phyloP scores from a whole-genome alignment of 768 basidiomycete genomes.

The Kwoniella botswanensis region DNA sequence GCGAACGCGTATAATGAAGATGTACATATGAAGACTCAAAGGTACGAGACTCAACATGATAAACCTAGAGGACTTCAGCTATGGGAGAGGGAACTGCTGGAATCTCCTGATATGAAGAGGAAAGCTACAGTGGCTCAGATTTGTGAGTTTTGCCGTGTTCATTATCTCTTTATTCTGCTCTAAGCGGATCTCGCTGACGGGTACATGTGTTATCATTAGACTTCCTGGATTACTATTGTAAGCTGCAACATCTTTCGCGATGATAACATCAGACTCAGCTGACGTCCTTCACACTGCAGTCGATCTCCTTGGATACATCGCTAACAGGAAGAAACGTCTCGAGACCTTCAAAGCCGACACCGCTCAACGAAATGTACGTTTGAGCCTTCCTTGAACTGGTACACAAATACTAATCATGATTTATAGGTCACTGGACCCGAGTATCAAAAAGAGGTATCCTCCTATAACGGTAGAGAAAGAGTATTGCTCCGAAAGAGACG shows the following conservation, averaged over 20 bases:
- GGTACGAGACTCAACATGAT: constrained; percentile 39
- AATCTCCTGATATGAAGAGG: constrained; percentile 84
- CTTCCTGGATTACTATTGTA: constrained; percentile 94
- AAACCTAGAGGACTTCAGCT: constrained; percentile 60
- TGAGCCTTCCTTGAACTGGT: constrained; percentile 52
- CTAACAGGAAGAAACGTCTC: constrained; percentile 81
- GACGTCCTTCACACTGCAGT: constrained; percentile 55
- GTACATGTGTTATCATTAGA: constrained; percentile 58
- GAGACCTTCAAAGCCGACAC: constrained; percentile 83
- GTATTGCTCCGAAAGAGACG: constrained; percentile 89
- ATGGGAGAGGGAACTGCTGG: constrained; percentile 85
- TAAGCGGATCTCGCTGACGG: neutral
- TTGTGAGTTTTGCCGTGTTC: constrained; percentile 63
- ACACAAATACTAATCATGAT: constrained; percentile 3
- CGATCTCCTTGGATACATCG: constrained; percentile 86
- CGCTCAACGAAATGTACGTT: constrained; percentile 63
- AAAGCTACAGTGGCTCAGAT: constrained; percentile 97
- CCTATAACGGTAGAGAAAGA: constrained; percentile 91
- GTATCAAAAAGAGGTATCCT: constrained; percentile 76
- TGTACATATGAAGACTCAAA: constrained; percentile 55
- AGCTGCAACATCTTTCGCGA: constrained; percentile 7
- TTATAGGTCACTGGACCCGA: constrained; percentile 45
- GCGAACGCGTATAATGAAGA: constrained; percentile 41
- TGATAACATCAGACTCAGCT: too few species aligned
- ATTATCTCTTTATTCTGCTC: neutral